A percentile compares a stretch with the other conserved stretches of the same genome.
Conservation (phyloP, 306 rosid genomes). For the Medicago arabica region DNA sequence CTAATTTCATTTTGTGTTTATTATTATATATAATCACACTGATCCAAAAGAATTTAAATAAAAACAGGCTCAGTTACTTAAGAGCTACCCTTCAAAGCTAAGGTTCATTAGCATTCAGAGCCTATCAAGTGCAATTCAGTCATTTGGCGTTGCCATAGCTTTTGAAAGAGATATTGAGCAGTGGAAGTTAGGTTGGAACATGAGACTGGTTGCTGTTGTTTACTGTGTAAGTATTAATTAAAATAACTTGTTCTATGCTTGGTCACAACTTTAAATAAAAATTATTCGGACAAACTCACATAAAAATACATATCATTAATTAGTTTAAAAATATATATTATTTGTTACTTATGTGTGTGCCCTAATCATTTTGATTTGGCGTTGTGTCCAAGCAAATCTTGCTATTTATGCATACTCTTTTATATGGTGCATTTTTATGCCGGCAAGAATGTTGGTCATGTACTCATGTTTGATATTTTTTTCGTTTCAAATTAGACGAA, state of each 20-base stretch:
- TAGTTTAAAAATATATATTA: too few relatives aligned
- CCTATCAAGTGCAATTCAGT: constrained; percentile 53
- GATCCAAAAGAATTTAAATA: not conserved
- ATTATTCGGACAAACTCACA: too few relatives aligned
- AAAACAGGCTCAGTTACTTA: constrained; percentile 56
- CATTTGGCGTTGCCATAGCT: constrained; percentile 59
- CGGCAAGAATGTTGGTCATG: not conserved
- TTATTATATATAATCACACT: too few relatives aligned
- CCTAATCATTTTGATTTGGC: too few relatives aligned
- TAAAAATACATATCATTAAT: too few relatives aligned
- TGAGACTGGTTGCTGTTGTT: constrained; percentile 47
- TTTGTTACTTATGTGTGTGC: too few relatives aligned
- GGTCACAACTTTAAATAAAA: too few relatives aligned
- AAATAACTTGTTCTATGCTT: not conserved
- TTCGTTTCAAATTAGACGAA: not conserved
- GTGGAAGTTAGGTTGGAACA: constrained; percentile 67
- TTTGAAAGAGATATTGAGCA: constrained; percentile 56
- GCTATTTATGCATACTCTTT: not conserved
- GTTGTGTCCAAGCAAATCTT: too few relatives aligned
- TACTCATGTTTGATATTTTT: not conserved
- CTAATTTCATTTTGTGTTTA: too few relatives aligned
- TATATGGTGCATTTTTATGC: not conserved
- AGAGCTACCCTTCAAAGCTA: constrained; percentile 58
- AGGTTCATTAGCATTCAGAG: constrained; percentile 52
- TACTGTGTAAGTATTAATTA: constrained; percentile 52